Evolutionary conservation across 108 stramenopile genomes (phyloP), one percentile per base, ranked within the genome.

Genomic region (Fistulifera pelliculosa): DNA sequence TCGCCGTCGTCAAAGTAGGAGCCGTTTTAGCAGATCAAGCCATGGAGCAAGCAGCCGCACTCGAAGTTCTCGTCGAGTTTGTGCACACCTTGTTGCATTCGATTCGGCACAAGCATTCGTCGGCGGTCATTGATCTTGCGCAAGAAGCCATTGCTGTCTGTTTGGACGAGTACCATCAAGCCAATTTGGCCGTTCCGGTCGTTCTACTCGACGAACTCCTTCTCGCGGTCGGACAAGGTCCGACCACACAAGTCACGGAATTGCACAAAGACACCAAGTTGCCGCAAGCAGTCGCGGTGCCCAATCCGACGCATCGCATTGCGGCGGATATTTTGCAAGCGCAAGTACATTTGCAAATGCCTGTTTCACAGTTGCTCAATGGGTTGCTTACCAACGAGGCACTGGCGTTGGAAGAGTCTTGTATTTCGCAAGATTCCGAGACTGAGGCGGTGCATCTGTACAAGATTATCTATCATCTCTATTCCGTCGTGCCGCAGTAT

Each of bases 1-100:
- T 89, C 23, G 73, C 85, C 18, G 65, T 81, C 42, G 80, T 93
- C 48, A 85, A 88, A 57, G 80, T 89, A 28, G 85, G 81, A 15
- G 83, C 75, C 19, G 71, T 93, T 7, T 54, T 93, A 15, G 85
- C 86, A 26, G 41, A 52, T 41, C 49, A 57, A 19, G 58, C 59
- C 14, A 59, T 54, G 15, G 28, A 49, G 14, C 17, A 17, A 38
- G 38, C 17, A 0, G 56, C 18, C 48, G 85, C 87, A 8, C 50
- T 82, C 14, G 80, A 85, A 54, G 51, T 70, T 3, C 51, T 89
- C 23, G 54, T 62, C 14, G 83, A 85, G 52, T 62, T 89, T 27
- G 59, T 84, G 41, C 75, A 66, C 28, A 74, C 81, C 4, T 24
- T 89, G 4, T 53, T 89, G 31, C 52, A 72, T 23, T 68, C 71